Conservation (phyloP, 192 early-diverging fungal species). For the Dimargaris cristalligena region DNA sequence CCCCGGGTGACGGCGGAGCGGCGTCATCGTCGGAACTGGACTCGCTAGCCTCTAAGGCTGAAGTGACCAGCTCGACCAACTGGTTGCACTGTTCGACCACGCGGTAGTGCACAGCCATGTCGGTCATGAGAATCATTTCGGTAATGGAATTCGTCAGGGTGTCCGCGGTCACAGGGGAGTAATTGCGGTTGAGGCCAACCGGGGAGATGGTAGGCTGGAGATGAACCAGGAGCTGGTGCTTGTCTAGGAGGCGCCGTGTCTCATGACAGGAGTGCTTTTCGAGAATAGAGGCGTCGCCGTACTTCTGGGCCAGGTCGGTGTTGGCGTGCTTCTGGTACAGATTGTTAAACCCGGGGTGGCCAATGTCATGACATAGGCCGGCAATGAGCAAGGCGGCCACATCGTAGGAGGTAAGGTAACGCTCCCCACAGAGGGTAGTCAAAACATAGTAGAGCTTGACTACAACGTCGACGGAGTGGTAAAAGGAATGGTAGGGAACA, state of each 20-base stretch:
- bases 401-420: conserved; percentile 50
- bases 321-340: conserved; percentile 76
- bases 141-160: conserved; percentile 29
- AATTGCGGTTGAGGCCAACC: conserved; percentile 28
- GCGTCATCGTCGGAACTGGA: conserved; percentile 16
- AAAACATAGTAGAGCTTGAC: conserved; percentile 68
- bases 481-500: conserved; percentile 87
- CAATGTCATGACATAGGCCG: conserved; percentile 80
- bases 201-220: conserved; percentile 28
- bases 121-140: conserved; percentile 74
- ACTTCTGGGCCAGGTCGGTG: conserved; percentile 51
- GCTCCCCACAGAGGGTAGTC: conserved; percentile 41
- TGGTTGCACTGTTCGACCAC: conserved; percentile 34
- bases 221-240: conserved; percentile 51
- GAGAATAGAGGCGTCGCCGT: conserved; percentile 66
- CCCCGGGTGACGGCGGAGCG: not conserved
- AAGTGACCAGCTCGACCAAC: conserved; percentile 22
- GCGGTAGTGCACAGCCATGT: conserved; percentile 79
- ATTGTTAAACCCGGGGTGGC: conserved; percentile 84
- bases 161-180: conserved; percentile 26
- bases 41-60: conserved; percentile 8
- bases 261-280: conserved; percentile 73
- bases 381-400: conserved; percentile 61
- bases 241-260: conserved; percentile 50
- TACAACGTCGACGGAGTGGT: conserved; percentile 80